Evolutionary conservation across 2,329 filamentous ascomycete species (phyloP).

Genomic region (Colletotrichum sp.): DNA sequence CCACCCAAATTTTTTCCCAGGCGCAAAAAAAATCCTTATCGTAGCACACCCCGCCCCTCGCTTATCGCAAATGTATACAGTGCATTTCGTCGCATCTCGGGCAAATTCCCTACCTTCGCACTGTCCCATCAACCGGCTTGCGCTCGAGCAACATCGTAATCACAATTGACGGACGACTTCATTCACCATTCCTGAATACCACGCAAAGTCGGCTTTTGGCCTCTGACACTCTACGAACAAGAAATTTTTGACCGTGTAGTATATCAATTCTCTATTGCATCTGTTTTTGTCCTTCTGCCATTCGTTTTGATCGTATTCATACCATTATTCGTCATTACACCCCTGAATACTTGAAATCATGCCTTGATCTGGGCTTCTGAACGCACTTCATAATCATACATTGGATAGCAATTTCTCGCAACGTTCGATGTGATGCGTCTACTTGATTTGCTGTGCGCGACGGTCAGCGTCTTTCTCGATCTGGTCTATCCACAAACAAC

Average conservation of each 20-base stretch:
- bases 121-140: neutral
- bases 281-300: neutral
- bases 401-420: neutral
- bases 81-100: neutral
- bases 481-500: neutral
- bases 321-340: neutral
- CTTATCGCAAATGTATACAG: neutral
- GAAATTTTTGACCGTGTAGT: neutral
- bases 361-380: neutral
- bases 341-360: neutral
- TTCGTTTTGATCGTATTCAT: neutral
- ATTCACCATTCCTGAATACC: neutral
- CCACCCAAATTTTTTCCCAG: slow-evolving; percentile 18
- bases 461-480: neutral
- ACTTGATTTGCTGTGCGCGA: neutral
- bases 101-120: neutral
- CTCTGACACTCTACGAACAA: neutral
- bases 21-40: slow-evolving; percentile 23
- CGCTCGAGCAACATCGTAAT: neutral
- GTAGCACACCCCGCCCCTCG: slow-evolving; percentile 20
- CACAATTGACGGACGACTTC: neutral
- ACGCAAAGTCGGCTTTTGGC: neutral
- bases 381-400: neutral
- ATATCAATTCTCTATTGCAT: neutral
- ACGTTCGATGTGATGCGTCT: neutral